Evolutionary conservation across 768 basidiomycete genomes (phyloP).

Genomic region (Lyophyllum decastes): DNA sequence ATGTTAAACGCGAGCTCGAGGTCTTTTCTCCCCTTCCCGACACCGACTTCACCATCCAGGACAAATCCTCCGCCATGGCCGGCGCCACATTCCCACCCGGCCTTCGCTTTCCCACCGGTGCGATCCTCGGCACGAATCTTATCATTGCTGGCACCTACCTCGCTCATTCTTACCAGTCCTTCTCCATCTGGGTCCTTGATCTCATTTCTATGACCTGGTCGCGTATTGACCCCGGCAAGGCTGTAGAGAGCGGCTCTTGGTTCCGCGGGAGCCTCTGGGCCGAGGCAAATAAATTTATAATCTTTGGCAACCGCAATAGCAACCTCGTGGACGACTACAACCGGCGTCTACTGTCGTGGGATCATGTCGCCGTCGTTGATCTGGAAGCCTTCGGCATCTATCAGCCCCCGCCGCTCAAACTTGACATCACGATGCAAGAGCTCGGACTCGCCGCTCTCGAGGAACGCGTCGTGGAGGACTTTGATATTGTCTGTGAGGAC

Average conservation of each 20-base stretch:
- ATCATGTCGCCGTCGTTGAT: constrained; percentile 88
- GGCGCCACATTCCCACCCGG: constrained; percentile 89
- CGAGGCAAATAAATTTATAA: constrained; percentile 80
- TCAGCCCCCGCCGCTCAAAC: constrained; percentile 70
- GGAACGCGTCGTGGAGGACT: constrained; percentile 82
- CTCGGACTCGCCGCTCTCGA: constrained; percentile 84
- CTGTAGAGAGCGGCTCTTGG: constrained; percentile 89
- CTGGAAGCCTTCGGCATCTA: constrained; percentile 97
- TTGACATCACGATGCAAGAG: constrained; percentile 76
- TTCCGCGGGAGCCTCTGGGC: constrained; percentile 90
- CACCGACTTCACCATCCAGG: constrained; percentile 74
- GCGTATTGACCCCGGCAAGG: constrained; percentile 85
- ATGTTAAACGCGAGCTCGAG: constrained; percentile 94
- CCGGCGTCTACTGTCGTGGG: constrained; percentile 86
- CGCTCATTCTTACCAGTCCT: constrained; percentile 91
- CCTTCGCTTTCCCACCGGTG: constrained; percentile 93
- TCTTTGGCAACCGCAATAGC: constrained; percentile 88
- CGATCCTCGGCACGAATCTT: constrained; percentile 86
- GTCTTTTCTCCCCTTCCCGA: constrained; percentile 82
- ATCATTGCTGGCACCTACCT: constrained; percentile 96
- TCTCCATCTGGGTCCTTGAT: constrained; percentile 96
- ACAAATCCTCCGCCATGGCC: constrained; percentile 80
- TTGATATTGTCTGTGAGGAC: constrained; percentile 92
- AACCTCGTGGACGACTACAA: constrained; percentile 94
- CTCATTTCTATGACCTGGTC: constrained; percentile 82